These are phyloP conservation scores for Cryptococcus hybrid DNA, from an alignment of 1,284 basidiomycete genomes.

Conservation along the genomic window DNA sequence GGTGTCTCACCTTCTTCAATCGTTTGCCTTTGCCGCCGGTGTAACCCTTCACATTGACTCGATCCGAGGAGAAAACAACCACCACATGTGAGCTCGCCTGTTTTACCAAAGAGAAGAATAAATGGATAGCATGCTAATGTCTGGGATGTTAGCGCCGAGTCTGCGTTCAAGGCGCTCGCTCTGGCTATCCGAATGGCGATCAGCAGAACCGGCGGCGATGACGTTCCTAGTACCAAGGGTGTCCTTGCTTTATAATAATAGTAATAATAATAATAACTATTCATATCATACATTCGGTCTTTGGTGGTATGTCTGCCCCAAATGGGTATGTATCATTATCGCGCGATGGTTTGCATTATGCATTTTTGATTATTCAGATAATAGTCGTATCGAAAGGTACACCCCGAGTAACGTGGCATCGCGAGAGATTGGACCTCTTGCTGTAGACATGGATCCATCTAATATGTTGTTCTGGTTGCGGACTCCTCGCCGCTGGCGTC, in stretches of 20 bases:
- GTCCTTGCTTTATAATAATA: conserved; percentile 58
- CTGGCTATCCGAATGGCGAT: conserved; percentile 94
- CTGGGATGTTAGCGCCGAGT: conserved; percentile 69
- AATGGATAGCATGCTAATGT: not conserved
- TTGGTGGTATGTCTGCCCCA: not conserved
- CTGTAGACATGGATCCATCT: too few relatives aligned
- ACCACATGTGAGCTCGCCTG: conserved; percentile 72
- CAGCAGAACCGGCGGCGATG: conserved; percentile 80
- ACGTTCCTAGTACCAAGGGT: conserved; percentile 97
- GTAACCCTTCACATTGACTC: conserved; percentile 77
- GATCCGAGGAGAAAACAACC: conserved; percentile 93
- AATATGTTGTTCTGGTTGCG: too few relatives aligned
- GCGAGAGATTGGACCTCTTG: too few relatives aligned
- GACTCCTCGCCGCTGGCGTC: not conserved
- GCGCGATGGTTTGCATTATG: not conserved
- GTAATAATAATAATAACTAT: not conserved
- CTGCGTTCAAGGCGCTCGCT: conserved; percentile 96
- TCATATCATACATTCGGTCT: not conserved
- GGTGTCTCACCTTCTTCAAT: conserved; percentile 60
- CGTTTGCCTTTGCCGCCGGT: conserved; percentile 49
- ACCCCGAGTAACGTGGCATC: too few relatives aligned
- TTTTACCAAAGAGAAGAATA: not conserved
- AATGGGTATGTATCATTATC: not conserved
- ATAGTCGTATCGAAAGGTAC: too few relatives aligned
- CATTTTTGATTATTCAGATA: not conserved